phyloP scores from a whole-genome alignment of 2,329 filamentous ascomycete species.

The Ustilaginoidea virens region DNA sequence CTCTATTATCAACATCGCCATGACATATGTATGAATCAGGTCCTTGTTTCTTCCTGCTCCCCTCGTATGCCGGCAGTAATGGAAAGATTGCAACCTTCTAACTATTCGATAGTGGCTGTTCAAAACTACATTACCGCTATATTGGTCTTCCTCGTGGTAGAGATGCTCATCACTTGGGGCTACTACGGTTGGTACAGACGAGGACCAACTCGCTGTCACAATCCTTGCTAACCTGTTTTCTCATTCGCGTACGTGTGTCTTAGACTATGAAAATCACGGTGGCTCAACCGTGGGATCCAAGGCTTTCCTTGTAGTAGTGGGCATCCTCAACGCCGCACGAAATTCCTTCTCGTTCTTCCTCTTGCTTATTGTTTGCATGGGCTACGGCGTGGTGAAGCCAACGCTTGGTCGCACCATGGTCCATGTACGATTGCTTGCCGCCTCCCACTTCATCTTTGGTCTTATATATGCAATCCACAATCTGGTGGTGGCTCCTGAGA shows the following conservation, averaged over 20 bases:
- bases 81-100: neutral
- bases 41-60: neutral
- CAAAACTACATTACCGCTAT: constrained; percentile 99
- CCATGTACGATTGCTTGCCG: constrained; percentile 78
- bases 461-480: constrained; percentile 86
- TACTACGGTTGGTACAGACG: constrained; percentile 79
- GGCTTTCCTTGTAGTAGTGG: constrained; percentile 79
- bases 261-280: constrained; percentile 83
- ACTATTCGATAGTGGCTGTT: constrained; percentile 51
- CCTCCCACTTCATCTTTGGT: constrained; percentile 88
- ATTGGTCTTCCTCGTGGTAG: constrained; percentile 79
- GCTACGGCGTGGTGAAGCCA: constrained; percentile 93
- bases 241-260: too few species aligned
- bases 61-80: constrained; percentile 4
- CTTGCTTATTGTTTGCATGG: constrained; percentile 96
- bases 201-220: too few species aligned
- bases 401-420: constrained; percentile 88
- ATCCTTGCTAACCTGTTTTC: too few species aligned
- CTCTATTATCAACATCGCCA: constrained; percentile 87
- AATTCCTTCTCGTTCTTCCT: constrained; percentile 99
- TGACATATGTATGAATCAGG: constrained; percentile 59
- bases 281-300: constrained; percentile 74
- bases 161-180: constrained; percentile 97
- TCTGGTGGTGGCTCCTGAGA: constrained; percentile 76
- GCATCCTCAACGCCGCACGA: constrained; percentile 77